A percentile compares a stretch with the other conserved stretches of the same genome.
These are phyloP conservation scores for Ustilago tritici DNA, from an alignment of 1,284 basidiomycete species.

Conservation along the genomic window DNA sequence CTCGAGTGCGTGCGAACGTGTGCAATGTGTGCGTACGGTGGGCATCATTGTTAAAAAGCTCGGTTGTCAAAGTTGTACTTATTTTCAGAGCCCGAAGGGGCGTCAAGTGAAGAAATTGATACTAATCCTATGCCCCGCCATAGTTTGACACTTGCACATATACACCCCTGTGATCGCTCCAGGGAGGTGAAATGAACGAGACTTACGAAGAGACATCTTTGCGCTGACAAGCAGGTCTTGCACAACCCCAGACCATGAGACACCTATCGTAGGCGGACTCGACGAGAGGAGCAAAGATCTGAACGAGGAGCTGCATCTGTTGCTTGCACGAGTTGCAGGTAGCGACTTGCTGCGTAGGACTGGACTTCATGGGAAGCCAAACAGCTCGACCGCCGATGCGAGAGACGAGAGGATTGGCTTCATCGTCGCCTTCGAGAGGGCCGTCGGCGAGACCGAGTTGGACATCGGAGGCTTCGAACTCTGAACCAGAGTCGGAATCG, in stretches of 20 bases:
- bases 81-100: slow-evolving; percentile 60
- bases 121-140: slow-evolving; percentile 63
- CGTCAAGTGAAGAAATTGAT: slow-evolving; percentile 70
- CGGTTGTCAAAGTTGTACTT: slow-evolving; percentile 67
- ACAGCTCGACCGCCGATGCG: slow-evolving; percentile 65
- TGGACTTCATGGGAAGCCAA: slow-evolving; percentile 59
- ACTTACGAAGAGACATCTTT: slow-evolving; percentile 60
- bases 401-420: slow-evolving; percentile 67
- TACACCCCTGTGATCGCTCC: not conserved
- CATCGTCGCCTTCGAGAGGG: slow-evolving; percentile 59
- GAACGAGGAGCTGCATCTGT: slow-evolving; percentile 67
- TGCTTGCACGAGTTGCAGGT: slow-evolving; percentile 56
- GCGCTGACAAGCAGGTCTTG: slow-evolving; percentile 60
- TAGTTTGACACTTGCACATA: not conserved
- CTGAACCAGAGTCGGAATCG: slow-evolving; percentile 60
- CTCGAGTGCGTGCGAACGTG: not conserved
- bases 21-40: not conserved
- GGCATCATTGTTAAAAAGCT: slow-evolving; percentile 69
- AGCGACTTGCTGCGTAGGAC: slow-evolving; percentile 43
- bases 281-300: slow-evolving; percentile 68
- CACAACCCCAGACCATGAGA: slow-evolving; percentile 67
- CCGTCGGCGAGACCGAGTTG: slow-evolving; percentile 67
- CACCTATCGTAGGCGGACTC: slow-evolving; percentile 65
- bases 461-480: slow-evolving; percentile 54
- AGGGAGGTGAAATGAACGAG: not conserved